Evolutionary conservation across 768 basidiomycete genomes (phyloP), one percentile per base, ranked within the genome.

Genomic region (Lactarius psammicola): DNA sequence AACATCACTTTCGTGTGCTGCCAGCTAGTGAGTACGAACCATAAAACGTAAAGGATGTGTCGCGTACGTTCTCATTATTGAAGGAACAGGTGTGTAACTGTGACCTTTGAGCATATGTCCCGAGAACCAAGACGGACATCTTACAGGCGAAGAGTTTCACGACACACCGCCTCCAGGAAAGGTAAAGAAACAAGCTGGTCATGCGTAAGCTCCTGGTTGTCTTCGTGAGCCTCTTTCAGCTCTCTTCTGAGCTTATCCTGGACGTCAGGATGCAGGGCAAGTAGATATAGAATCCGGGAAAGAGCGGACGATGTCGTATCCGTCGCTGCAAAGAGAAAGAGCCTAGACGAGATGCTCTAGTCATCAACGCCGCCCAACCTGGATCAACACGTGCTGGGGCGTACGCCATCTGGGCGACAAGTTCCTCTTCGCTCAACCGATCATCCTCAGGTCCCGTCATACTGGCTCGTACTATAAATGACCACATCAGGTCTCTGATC

Each of bases 381-480:
- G 38, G 6, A 44, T 30, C 5, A 44, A 53, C 51, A 23, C 49
- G 53, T 10, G 33, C 18, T 28, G 33, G 30, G 17, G 15, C 66
- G 46, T 56, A 68, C 75, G 68, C 71, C 44, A 74, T 73, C 31
- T 81, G 80, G 0, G 73, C 78, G 4, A 78, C 60, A 0, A 82
- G 49, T 66, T 44, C 80, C n/a, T 75, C 73, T 11, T 78, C 75
- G 28, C 72, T 68, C 18, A 80, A 58, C 10, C 69, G 70, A 46
- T 78, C 77, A n/a, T 71, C 72, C 34, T 76, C 74, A 11, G 68
- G 68, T 3, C 76, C 75, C 18, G 74, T 69, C 59, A 75, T 71
- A 66, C 80, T 82, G 5, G 75, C 78, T 64, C 74, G 74, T 68
- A 81, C 80, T 81, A n/a, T 18, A 10, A 17, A 44, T 33, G 17